Conservation (phyloP, 2,329 filamentous ascomycete genomes). For the Nakataea oryzae region DNA sequence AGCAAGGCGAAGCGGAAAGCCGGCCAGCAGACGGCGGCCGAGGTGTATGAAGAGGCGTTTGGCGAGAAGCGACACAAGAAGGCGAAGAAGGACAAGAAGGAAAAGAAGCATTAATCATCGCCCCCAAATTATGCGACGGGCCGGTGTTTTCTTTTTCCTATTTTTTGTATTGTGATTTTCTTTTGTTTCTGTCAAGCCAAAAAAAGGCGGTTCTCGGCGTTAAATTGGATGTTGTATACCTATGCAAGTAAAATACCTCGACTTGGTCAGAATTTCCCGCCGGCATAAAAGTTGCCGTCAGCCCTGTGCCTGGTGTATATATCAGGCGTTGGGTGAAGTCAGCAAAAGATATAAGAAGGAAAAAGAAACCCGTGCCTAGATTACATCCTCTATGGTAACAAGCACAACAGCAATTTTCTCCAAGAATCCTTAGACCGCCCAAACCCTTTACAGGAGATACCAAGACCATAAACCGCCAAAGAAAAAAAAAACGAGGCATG, state of each 20-base stretch:
- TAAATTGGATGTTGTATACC: background rate
- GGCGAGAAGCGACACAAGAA: slow-evolving; percentile 42
- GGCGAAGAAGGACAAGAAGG: slow-evolving; percentile 40
- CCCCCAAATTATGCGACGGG: background rate
- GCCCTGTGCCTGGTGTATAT: background rate
- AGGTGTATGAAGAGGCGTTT: slow-evolving; percentile 52
- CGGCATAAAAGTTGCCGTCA: background rate
- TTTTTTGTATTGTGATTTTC: background rate
- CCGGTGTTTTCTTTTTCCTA: background rate
- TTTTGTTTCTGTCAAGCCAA: background rate
- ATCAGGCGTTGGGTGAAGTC: too few relatives aligned
- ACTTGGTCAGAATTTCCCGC: background rate
- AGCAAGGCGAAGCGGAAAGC: slow-evolving; percentile 69
- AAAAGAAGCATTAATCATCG: slow-evolving; percentile 11
- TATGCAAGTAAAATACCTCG: background rate
- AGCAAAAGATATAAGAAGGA: background rate
- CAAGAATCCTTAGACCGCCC: background rate
- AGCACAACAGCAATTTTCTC: background rate
- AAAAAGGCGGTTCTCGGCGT: background rate
- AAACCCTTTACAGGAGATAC: background rate
- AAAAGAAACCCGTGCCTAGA: background rate
- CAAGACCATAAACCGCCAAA: background rate
- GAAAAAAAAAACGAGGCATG: too few relatives aligned
- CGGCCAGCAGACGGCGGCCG: slow-evolving; percentile 39
- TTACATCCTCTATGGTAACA: background rate